Conservation (phyloP, 495 filamentous ascomycete species). For the Annulohypoxylon maeteangense region DNA sequence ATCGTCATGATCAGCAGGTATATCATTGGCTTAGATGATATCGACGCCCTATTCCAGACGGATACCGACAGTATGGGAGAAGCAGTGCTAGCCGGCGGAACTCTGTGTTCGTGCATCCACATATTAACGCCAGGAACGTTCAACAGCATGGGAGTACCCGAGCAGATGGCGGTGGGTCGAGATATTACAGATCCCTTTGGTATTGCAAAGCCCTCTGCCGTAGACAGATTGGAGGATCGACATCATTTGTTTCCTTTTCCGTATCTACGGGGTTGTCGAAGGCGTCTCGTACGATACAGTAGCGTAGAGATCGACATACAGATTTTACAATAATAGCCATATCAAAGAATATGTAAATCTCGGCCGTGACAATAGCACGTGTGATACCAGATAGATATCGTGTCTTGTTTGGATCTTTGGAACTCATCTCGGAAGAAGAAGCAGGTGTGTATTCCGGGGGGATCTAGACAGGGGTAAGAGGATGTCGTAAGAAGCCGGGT, state of each 20-base stretch:
- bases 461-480: constrained; percentile 16
- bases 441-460: constrained; percentile 28
- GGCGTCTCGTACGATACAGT: constrained; percentile 14
- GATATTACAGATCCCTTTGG: constrained; percentile 11
- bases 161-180: constrained; percentile 10
- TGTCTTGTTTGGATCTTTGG: constrained; percentile 21
- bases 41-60: constrained; percentile 18
- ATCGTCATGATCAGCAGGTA: not conserved
- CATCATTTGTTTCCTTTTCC: constrained; percentile 1
- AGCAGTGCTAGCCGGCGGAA: constrained; percentile 21
- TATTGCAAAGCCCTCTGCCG: constrained; percentile 3
- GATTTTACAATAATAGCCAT: not conserved
- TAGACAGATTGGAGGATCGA: constrained; percentile 7
- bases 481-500: constrained; percentile 23
- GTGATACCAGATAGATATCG: constrained; percentile 17
- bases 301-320: not conserved
- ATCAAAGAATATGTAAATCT: constrained; percentile 27
- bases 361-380: constrained; percentile 29
- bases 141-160: constrained; percentile 17
- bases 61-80: constrained; percentile 40
- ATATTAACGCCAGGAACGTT: constrained; percentile 15
- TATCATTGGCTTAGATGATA: constrained; percentile 15
- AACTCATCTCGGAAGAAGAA: constrained; percentile 24
- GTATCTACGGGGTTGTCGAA: constrained; percentile 5
- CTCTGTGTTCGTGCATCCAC: constrained; percentile 16